phyloP scores from a whole-genome alignment of 805 yeast species.

The Lachancea dasiensis region DNA sequence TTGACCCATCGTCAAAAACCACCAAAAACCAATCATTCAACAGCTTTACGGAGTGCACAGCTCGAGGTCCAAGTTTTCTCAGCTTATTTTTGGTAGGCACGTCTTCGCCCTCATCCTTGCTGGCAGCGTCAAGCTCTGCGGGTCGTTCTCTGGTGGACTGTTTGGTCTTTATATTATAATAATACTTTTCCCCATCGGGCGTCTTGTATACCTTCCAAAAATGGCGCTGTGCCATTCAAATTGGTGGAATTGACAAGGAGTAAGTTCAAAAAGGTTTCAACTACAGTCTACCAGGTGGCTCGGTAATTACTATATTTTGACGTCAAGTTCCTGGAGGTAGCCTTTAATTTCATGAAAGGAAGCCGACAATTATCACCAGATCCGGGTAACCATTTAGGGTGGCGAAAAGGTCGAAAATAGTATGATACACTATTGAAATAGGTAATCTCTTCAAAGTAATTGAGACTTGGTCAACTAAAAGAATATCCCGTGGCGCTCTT shows the following conservation, averaged over 20 bases:
- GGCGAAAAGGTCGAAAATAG: constrained; percentile 1
- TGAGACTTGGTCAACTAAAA: too few relatives aligned
- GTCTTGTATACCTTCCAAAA: constrained; percentile 37
- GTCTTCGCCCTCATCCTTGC: not conserved
- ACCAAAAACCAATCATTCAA: constrained; percentile 38
- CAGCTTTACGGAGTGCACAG: constrained; percentile 18
- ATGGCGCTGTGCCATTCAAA: constrained; percentile 15
- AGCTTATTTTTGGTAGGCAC: constrained; percentile 8
- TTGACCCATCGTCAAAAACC: constrained; percentile 37
- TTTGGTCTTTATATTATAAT: constrained; percentile 35
- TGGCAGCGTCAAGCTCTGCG: constrained; percentile 1
- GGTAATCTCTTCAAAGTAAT: too few relatives aligned
- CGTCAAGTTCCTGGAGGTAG: not conserved
- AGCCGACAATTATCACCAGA: constrained; percentile 8
- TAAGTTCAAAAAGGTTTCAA: too few relatives aligned
- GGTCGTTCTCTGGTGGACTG: constrained; percentile 38
- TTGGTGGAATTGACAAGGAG: constrained; percentile 2
- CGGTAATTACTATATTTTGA: too few relatives aligned
- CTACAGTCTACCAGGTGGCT: too few relatives aligned
- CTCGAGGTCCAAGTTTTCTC: constrained; percentile 8
- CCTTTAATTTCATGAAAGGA: not conserved
- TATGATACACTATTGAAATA: too few relatives aligned
- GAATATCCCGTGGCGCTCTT: too few relatives aligned
- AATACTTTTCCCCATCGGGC: constrained; percentile 35
- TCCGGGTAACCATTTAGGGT: constrained; percentile 7